Conservation (phyloP, 768 basidiomycete species). For the Sarcodon aspratus region DNA sequence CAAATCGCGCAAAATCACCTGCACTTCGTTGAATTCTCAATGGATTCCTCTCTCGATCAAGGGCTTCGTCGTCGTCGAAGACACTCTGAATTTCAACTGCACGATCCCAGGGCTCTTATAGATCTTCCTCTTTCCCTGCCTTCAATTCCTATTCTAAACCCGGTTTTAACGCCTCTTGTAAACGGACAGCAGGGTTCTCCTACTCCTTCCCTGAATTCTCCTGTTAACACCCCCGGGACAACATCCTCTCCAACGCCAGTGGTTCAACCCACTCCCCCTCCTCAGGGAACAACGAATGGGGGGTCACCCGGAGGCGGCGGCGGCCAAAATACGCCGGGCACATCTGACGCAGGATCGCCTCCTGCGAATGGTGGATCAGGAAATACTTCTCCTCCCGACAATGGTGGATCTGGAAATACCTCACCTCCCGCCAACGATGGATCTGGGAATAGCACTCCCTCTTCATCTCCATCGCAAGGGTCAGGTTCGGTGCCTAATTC, state of each 20-base stretch:
- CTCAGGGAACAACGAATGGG: neutral
- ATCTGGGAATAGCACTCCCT: neutral
- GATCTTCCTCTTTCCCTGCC: constrained; percentile 2
- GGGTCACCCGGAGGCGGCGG: no score
- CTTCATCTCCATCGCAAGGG: neutral
- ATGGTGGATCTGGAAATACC: neutral
- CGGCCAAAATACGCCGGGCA: no score
- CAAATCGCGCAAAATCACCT: no score
- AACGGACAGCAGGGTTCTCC: constrained; percentile 5
- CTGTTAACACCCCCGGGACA: neutral
- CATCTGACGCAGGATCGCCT: neutral
- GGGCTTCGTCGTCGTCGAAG: neutral
- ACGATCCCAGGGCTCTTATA: constrained; percentile 1
- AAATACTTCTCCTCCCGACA: neutral
- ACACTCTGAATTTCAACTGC: neutral
- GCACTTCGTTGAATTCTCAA: no score
- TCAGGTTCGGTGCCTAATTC: neutral
- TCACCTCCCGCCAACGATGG: neutral
- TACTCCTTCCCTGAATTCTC: neutral
- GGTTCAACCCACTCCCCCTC: neutral
- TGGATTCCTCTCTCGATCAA: neutral
- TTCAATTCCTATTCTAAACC: constrained; percentile 17
- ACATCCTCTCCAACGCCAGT: neutral
- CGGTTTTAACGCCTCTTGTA: constrained; percentile 20
- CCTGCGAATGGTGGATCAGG: neutral